Conservation (phyloP, 2,329 filamentous ascomycete species). For the Lachnellula subtilissima region DNA sequence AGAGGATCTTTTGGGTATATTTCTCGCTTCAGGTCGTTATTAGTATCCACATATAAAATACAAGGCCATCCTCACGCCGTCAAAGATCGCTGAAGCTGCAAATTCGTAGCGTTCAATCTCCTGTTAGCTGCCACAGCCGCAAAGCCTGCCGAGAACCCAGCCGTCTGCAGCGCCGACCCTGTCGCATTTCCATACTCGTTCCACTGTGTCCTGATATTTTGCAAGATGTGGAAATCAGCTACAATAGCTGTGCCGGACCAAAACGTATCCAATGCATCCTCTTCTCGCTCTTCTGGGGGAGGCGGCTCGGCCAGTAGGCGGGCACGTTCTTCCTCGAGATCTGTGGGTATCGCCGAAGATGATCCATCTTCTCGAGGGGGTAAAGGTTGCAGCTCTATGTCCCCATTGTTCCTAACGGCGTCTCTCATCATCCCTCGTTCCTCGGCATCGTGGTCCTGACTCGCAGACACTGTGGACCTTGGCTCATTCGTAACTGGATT, state of each 20-base stretch:
- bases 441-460: constrained; percentile 30
- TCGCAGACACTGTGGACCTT: constrained; percentile 12
- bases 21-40: not conserved
- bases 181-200: constrained; percentile 26
- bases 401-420: constrained; percentile 15
- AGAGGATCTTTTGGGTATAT: not conserved
- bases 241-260: constrained; percentile 30
- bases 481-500: constrained; percentile 9
- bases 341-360: constrained; percentile 2
- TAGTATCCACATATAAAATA: constrained; percentile 4
- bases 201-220: constrained; percentile 29
- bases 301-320: constrained; percentile 21
- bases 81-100: constrained; percentile 22
- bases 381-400: constrained; percentile 28
- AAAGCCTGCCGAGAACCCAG: constrained; percentile 27
- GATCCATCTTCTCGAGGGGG: constrained; percentile 2
- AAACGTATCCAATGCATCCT: constrained; percentile 29
- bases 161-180: constrained; percentile 26
- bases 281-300: constrained; percentile 14
- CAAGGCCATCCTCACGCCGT: constrained; percentile 1
- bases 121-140: constrained; percentile 22
- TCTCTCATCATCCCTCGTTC: constrained; percentile 29
- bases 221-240: constrained; percentile 30
- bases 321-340: constrained; percentile 19
- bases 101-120: constrained; percentile 23